These are phyloP conservation scores for Eucalyptus tenuipes DNA, from an alignment of 345 rosid species.

Conservation along the genomic window DNA sequence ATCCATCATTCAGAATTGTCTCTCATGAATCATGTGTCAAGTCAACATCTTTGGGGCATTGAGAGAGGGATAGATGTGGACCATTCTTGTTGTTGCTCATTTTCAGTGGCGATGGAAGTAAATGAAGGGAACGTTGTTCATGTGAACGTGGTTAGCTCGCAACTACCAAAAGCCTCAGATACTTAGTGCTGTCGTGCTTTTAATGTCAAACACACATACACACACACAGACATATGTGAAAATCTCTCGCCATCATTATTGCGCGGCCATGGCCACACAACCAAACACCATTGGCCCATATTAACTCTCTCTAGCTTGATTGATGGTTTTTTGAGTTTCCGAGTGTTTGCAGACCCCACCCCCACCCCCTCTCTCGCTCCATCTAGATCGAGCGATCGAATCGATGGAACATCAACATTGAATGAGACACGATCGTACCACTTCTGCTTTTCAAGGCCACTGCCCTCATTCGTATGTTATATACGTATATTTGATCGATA, in stretches of 20 bases:
- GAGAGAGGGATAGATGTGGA: conserved; percentile 14
- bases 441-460: not conserved
- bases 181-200: not conserved
- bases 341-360: not conserved
- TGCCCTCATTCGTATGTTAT: not conserved
- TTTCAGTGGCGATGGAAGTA: conserved; percentile 5
- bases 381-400: not conserved
- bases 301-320: not conserved
- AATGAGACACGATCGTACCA: not conserved
- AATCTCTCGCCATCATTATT: not conserved
- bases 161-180: conserved; percentile 14
- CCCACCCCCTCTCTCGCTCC: not conserved
- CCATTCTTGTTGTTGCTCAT: conserved; percentile 1
- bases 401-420: not conserved
- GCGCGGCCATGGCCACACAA: not conserved
- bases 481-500: not conserved
- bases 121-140: conserved; percentile 23
- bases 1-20: not conserved
- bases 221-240: not conserved
- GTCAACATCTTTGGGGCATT: conserved; percentile 8
- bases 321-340: not conserved
- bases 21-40: conserved; percentile 6
- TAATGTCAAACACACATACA: not conserved
- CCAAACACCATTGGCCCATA: not conserved
- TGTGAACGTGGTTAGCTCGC: conserved; percentile 27